Percentiles rank a stretch among this genome's conserved stretches.
phyloP scores from a whole-genome alignment of 2,329 filamentous ascomycete genomes.

The Pseudocercospora ulei region DNA sequence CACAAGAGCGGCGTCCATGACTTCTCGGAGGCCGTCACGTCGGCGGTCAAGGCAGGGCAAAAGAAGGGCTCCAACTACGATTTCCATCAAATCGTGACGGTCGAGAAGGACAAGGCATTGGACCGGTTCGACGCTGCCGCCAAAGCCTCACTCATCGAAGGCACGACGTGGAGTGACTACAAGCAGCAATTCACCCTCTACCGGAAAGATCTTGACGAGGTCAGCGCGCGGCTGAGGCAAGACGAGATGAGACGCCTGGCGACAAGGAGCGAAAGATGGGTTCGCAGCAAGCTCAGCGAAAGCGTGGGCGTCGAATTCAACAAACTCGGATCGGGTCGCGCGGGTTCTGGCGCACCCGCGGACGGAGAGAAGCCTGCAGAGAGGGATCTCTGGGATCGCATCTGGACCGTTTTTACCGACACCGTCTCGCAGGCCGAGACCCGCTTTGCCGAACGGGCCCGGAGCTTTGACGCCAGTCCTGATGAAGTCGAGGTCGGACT shows the following conservation, averaged over 20 bases:
- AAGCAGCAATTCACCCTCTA: conserved; percentile 69
- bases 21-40: conserved; percentile 80
- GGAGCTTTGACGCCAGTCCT: conserved; percentile 83
- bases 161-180: conserved; percentile 80
- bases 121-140: conserved; percentile 68
- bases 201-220: conserved; percentile 82
- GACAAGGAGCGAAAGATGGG: conserved; percentile 85
- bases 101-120: conserved; percentile 68
- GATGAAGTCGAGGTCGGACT: conserved; percentile 87
- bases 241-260: conserved; percentile 94
- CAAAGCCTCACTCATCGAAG: conserved; percentile 62
- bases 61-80: conserved; percentile 87
- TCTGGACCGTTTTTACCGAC: conserved; percentile 76
- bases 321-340: conserved; percentile 80
- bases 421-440: conserved; percentile 77
- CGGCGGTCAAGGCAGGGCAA: conserved; percentile 80
- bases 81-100: conserved; percentile 84
- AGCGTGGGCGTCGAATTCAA: conserved; percentile 91
- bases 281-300: conserved; percentile 76
- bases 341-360: conserved; percentile 70
- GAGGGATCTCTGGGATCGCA: conserved; percentile 87
- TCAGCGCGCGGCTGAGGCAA: conserved; percentile 72
- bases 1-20: conserved; percentile 77
- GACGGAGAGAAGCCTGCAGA: conserved; percentile 66
- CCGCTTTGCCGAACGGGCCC: conserved; percentile 77